Percentiles rank a stretch among this genome's conserved stretches.
These are phyloP conservation scores for Cicer chorassanicum DNA, from an alignment of 306 rosid species.

Conservation along the genomic window DNA sequence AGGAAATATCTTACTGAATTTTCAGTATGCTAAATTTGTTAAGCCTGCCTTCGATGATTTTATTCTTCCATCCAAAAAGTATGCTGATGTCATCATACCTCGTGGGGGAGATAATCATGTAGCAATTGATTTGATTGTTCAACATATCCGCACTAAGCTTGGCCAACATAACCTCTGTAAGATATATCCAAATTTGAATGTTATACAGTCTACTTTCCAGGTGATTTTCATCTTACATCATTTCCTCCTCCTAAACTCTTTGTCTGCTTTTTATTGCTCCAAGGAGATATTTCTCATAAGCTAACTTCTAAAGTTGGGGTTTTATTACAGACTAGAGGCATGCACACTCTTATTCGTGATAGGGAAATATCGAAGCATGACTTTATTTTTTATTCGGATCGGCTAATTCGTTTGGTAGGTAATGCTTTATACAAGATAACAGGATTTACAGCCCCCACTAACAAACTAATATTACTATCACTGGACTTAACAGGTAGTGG, in stretches of 20 bases:
- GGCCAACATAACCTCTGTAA: slow-evolving; percentile 95
- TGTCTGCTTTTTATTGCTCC: slow-evolving; percentile 17
- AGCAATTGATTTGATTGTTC: slow-evolving; percentile 95
- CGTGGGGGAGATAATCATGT: slow-evolving; percentile 89
- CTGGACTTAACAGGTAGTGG: slow-evolving; percentile 70
- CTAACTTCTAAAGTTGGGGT: slow-evolving; percentile 37
- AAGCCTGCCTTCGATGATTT: slow-evolving; percentile 98
- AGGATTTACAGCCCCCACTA: slow-evolving; percentile 3
- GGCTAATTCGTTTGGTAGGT: slow-evolving; percentile 90
- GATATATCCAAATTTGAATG: slow-evolving; percentile 79
- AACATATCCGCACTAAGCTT: slow-evolving; percentile 88
- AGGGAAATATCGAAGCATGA: slow-evolving; percentile 85
- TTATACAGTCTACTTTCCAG: slow-evolving; percentile 90
- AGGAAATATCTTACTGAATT: slow-evolving; percentile 31
- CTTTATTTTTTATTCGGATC: slow-evolving; percentile 86
- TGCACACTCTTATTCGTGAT: slow-evolving; percentile 94
- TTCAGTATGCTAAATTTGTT: slow-evolving; percentile 90
- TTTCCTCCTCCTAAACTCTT: slow-evolving; percentile 18
- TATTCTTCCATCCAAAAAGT: slow-evolving; percentile 91
- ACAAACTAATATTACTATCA: slow-evolving; percentile 37
- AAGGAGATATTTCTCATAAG: slow-evolving; percentile 16
- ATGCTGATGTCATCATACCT: slow-evolving; percentile 92
- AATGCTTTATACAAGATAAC: slow-evolving; percentile 33
- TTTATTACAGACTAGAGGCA: slow-evolving; percentile 81
- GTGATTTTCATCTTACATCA: slow-evolving; percentile 53